Evolutionary conservation across 768 basidiomycete genomes (phyloP).

Genomic region (Naganishia randhawae): DNA sequence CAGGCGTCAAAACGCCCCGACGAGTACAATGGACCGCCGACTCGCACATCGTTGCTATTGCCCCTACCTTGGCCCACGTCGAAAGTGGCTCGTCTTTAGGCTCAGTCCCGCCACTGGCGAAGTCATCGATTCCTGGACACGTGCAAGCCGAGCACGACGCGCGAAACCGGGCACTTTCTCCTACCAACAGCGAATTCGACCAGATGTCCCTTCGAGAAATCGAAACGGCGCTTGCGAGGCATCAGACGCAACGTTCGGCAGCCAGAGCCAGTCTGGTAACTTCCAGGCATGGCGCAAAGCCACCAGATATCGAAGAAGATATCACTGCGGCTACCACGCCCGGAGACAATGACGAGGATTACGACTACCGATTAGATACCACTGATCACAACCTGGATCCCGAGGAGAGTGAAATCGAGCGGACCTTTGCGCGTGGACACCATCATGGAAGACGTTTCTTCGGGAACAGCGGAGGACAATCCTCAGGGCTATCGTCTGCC

Average conservation of each 20-base stretch:
- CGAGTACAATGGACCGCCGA: conserved; percentile 47
- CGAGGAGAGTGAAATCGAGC: conserved; percentile 21
- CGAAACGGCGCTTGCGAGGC: conserved; percentile 25
- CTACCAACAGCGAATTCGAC: conserved; percentile 18
- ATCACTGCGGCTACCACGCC: conserved; percentile 6
- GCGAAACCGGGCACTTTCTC: background rate
- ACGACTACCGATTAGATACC: conserved; percentile 47
- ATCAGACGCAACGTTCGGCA: conserved; percentile 29
- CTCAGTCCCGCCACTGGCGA: background rate
- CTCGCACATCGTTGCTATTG: conserved; percentile 42
- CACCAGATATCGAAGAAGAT: conserved; percentile 16
- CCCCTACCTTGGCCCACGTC: conserved; percentile 21
- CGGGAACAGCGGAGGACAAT: background rate
- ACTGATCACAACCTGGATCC: conserved; percentile 12
- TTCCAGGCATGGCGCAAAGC: background rate
- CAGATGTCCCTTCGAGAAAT: conserved; percentile 13
- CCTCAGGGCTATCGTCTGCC: conserved; percentile 1
- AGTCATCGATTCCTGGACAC: background rate
- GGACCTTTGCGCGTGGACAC: background rate
- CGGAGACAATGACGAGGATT: conserved; percentile 41
- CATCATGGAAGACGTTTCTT: conserved; percentile 3
- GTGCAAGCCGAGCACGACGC: background rate
- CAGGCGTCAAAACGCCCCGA: conserved; percentile 42
- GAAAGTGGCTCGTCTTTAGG: background rate
- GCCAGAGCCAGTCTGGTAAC: conserved; percentile 6